phyloP scores from a whole-genome alignment of 139 green algal species.

The Chlamydomonas eustigma region DNA sequence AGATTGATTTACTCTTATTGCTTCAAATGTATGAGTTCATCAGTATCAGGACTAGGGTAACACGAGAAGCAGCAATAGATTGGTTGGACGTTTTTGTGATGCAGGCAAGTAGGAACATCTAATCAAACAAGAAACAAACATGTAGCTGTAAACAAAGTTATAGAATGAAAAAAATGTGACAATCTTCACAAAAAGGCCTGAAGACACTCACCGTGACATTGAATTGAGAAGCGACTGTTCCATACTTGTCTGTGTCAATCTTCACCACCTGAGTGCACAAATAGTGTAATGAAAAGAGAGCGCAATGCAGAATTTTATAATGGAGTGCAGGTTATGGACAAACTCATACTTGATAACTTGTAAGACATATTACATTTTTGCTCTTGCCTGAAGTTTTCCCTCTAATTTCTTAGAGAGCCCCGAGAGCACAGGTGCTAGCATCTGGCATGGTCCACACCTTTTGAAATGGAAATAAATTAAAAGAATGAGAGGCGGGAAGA shows the following conservation, averaged over 20 bases:
- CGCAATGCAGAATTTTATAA: background rate
- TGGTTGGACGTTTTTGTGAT: background rate
- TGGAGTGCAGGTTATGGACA: background rate
- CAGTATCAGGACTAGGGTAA: background rate
- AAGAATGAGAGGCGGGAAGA: background rate
- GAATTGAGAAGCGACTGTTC: slow-evolving; percentile 52
- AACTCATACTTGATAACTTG: slow-evolving; percentile 7
- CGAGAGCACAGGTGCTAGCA: slow-evolving; percentile 17
- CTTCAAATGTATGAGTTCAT: background rate
- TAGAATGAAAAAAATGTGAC: no score
- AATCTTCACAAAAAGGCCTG: no score
- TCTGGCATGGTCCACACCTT: slow-evolving; percentile 32
- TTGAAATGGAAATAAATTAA: background rate
- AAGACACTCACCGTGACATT: slow-evolving; percentile 39
- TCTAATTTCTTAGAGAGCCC: slow-evolving; percentile 17
- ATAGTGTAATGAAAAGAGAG: background rate
- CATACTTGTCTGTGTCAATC: slow-evolving; percentile 86
- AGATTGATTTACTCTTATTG: no score
- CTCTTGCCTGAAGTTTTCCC: slow-evolving; percentile 22
- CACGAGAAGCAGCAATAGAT: background rate
- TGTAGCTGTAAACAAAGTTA: no score
- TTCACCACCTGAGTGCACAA: slow-evolving; percentile 53
- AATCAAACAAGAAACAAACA: background rate
- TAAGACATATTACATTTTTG: background rate
- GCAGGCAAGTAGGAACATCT: background rate